A percentile compares a stretch with the other conserved stretches of the same genome.
Conservation (phyloP, 140 eudicot genomes). For the Cichorium intybus region DNA sequence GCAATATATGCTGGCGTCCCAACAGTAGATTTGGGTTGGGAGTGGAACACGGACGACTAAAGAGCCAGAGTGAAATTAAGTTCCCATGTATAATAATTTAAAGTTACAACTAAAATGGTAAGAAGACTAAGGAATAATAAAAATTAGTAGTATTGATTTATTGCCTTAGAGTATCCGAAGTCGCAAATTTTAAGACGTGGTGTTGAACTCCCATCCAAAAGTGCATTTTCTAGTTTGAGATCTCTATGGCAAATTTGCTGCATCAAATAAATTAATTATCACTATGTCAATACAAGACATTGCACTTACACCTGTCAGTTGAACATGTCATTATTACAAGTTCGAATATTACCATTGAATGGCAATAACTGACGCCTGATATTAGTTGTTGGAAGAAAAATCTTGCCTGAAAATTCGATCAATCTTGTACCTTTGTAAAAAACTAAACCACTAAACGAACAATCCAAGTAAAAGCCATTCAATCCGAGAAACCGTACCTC, state of each 20-base stretch:
- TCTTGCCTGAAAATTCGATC: conserved; percentile 41
- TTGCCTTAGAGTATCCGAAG: conserved; percentile 76
- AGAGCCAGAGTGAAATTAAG: not conserved
- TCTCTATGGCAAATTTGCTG: conserved; percentile 86
- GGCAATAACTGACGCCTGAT: conserved; percentile 81
- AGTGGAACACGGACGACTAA: conserved; percentile 66
- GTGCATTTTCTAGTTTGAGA: conserved; percentile 76
- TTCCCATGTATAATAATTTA: not conserved
- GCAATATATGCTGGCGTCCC: conserved; percentile 86
- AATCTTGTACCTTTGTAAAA: not conserved
- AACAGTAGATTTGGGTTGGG: conserved; percentile 79
- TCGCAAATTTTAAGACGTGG: conserved; percentile 72
- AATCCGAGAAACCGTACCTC: conserved; percentile 38
- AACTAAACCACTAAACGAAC: not conserved
- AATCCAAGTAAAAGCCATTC: not conserved
- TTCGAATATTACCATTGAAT: conserved; percentile 73
- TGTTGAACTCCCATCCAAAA: conserved; percentile 56
- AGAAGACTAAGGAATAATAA: not conserved
- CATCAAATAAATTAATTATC: conserved; percentile 1
- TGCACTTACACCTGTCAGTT: not conserved
- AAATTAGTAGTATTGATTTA: not conserved
- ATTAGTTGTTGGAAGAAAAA: conserved; percentile 69
- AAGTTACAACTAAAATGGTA: not conserved
- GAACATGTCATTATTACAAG: not conserved
- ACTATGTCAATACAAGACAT: not conserved